phyloP scores from a whole-genome alignment of 108 stramenopile species.

The Pseudonitzschia multistriata region DNA sequence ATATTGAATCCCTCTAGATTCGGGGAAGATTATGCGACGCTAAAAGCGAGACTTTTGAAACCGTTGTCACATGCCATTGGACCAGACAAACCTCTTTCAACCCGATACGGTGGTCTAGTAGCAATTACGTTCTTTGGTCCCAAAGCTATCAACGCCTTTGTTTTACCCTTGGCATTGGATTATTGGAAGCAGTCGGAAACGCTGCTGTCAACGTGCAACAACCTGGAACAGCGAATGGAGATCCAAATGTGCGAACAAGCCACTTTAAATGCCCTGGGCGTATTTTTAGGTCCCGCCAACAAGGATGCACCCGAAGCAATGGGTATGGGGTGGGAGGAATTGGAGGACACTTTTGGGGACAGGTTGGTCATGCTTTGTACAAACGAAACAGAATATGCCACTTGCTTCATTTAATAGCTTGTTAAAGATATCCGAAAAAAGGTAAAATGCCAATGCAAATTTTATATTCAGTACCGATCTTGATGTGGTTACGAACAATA shows the following conservation, averaged over 20 bases:
- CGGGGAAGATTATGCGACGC: conserved; percentile 71
- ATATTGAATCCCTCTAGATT: conserved; percentile 33
- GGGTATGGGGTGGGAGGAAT: conserved; percentile 31
- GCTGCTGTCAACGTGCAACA: conserved; percentile 18
- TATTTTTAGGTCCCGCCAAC: conserved; percentile 40
- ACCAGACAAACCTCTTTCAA: conserved; percentile 39
- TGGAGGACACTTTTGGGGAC: conserved; percentile 73
- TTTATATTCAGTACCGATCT: not conserved
- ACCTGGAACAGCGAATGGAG: conserved; percentile 45
- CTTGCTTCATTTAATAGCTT: conserved; percentile 43
- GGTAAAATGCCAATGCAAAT: not conserved
- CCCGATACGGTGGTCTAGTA: conserved; percentile 79
- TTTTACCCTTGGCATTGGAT: conserved; percentile 58
- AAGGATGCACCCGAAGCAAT: conserved; percentile 47
- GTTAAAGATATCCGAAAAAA: too few species aligned
- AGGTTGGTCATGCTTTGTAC: conserved; percentile 51
- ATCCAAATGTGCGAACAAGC: conserved; percentile 74
- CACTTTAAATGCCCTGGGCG: conserved; percentile 55
- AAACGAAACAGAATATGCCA: conserved; percentile 53
- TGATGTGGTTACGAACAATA: too few species aligned
- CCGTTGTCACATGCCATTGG: conserved; percentile 55
- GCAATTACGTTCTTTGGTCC: conserved; percentile 77
- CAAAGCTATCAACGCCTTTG: conserved; percentile 77
- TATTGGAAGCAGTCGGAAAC: conserved; percentile 73
- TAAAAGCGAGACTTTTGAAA: conserved; percentile 69